Base-by-base conservation (phyloP, 2,329 filamentous ascomycete genomes). In the Cryphonectria naterciae region DNA sequence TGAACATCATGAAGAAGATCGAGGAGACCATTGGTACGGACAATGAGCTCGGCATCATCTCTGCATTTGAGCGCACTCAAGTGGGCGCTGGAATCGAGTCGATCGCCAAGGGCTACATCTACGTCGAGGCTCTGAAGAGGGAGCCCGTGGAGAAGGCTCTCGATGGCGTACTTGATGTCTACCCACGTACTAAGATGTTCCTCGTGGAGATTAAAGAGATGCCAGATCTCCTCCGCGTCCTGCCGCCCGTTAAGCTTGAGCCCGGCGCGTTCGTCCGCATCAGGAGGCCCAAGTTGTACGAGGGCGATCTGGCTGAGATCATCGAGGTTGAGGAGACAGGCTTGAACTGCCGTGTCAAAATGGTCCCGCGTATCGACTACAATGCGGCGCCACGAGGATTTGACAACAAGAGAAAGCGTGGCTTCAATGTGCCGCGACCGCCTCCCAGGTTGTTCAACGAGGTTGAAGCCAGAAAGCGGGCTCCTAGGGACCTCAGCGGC, bases 161-260 rank as follows among this genome's bases (percentile, higher is more conserved):
- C 58, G 93, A 97, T 73, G 93, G 91, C 58, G 89, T 99, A 77
- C 88, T 93, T 73, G 94, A 97, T 78, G 92, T 97, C 52, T 99
- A 98, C 79, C 93, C 95, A 68, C 90, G 94, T 70, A 92, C 89
- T 39, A 96, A 94, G 81, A 91, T 96, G 83, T 89, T 95, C 61
- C 85, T 98, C 67, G 94, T 99, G 58, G 93, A 96, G 65, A 94
- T 98, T 77, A 97, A 97, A 80, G 96, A 99, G 81, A 97, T 98
- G 91, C 95, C 96, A 1, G 96, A 98, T 81, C 87, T 99, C n/a
- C 86, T 99, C 25, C 90, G 94, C 67, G 93, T 97, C 39, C 91
- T 90, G 72, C 97, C 97, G 83, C 95, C 92, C 2, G 93, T 94
- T 64, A 90, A 91, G 37, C 85, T 99, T 46, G 90, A 96, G 76